These are phyloP conservation scores for Aspergillus aculeatus DNA, from an alignment of 2,329 filamentous ascomycete species.

Conservation along the genomic window DNA sequence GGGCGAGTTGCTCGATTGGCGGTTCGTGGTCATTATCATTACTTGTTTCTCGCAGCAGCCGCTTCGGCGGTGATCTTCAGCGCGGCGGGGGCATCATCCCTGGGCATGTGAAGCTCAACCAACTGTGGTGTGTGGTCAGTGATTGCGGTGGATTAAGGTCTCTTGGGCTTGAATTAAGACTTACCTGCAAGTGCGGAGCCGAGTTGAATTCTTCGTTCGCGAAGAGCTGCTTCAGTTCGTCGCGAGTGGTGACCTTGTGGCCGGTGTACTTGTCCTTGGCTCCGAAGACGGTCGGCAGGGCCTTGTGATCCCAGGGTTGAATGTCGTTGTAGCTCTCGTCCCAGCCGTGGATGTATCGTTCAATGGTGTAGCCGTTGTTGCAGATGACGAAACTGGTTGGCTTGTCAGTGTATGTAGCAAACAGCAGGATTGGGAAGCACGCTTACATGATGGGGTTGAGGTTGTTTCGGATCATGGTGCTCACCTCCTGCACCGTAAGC, in stretches of 20 bases:
- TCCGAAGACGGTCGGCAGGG: slow-evolving; percentile 67
- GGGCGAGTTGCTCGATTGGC: neutral
- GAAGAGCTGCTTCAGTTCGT: slow-evolving; percentile 66
- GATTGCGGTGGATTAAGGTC: slow-evolving; percentile 3
- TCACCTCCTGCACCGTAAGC: slow-evolving; percentile 78
- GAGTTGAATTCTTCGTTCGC: slow-evolving; percentile 61
- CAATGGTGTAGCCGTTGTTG: slow-evolving; percentile 87
- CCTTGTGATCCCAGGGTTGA: slow-evolving; percentile 69
- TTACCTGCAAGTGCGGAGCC: slow-evolving; percentile 47
- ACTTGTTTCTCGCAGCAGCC: slow-evolving; percentile 64
- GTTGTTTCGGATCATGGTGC: slow-evolving; percentile 74
- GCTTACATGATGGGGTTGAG: slow-evolving; percentile 74
- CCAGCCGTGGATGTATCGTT: slow-evolving; percentile 84
- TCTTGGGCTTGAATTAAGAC: slow-evolving; percentile 7
- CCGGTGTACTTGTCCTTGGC: slow-evolving; percentile 59
- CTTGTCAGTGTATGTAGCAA: slow-evolving; percentile 33
- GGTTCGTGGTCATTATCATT: slow-evolving; percentile 2
- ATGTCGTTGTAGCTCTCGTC: slow-evolving; percentile 80
- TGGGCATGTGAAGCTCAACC: slow-evolving; percentile 79
- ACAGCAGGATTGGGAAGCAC: neutral
- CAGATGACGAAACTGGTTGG: slow-evolving; percentile 67
- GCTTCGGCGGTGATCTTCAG: slow-evolving; percentile 70
- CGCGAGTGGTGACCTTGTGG: slow-evolving; percentile 67
- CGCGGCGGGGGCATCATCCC: slow-evolving; percentile 71
- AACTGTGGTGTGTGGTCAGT: slow-evolving; percentile 52